Base-by-base conservation (phyloP, 1,284 basidiomycete genomes). In the Microbotryum saponariae region DNA sequence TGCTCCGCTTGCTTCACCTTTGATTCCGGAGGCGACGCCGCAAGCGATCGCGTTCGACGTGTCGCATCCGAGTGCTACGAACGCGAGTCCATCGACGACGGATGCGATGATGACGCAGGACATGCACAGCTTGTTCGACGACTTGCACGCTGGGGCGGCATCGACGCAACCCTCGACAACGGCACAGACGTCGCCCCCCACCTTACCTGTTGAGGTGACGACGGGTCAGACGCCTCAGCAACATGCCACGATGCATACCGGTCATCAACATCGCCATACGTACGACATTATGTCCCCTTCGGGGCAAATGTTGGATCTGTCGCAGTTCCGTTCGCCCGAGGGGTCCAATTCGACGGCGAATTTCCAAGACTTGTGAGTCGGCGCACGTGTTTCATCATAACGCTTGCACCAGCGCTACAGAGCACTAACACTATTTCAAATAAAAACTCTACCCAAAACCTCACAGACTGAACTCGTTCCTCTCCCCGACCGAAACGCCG, bases 391-490 rank as follows among this genome's bases (percentile, higher is more conserved):
- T 31, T 31, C 31, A 10, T 31, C 31, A 31, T 8, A 8, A 10
- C 1, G 31, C 31, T 31, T 31, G 1, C 9, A 31, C 31, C 9
- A 9, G 31, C 9, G 31, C 31, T 31, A 31, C 31, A 9, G 9
- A 10, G 31, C 31, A 14, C 37, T 21, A 42, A n/a, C 4, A 21
- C n/a, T 20, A 6, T 8, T 9, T 8, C n/a, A 21, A 2, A 12
- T 1, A 50, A 3, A 2, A n/a, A n/a, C n/a, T n/a, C 4, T 1
- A 7, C 5, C 12, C 7, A 6, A 6, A 27, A 27, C 8, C 20
- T 1, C n/a, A 14, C 56, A 67, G 65, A 4, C 56, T 67, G 49
- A 65, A 67, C 51, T 62, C 66, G 31, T 65, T 67, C 61, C 54
- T 67, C 42, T 54, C 66, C 7, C 65, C 65, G 18, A 63, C 59